These are phyloP conservation scores for Diaporthe helianthi DNA, from an alignment of 2,329 filamentous ascomycete species.

Conservation along the genomic window DNA sequence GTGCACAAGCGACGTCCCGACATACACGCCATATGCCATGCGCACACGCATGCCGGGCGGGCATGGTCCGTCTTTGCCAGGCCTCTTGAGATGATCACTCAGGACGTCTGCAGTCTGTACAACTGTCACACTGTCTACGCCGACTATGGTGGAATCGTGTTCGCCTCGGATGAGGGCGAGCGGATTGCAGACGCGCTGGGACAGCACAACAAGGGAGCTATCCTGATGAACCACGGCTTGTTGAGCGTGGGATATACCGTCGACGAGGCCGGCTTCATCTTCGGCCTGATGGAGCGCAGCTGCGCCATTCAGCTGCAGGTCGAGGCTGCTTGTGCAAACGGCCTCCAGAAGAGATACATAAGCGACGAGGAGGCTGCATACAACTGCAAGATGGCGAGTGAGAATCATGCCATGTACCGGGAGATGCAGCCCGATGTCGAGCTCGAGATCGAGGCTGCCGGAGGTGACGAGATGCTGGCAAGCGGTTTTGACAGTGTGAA, in stretches of 20 bases:
- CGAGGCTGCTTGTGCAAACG: slow-evolving; percentile 65
- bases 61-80: slow-evolving; percentile 72
- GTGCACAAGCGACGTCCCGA: slow-evolving; percentile 71
- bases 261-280: slow-evolving; percentile 76
- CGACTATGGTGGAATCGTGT: slow-evolving; percentile 61
- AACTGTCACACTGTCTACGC: slow-evolving; percentile 66
- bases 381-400: slow-evolving; percentile 53
- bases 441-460: slow-evolving; percentile 52
- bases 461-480: slow-evolving; percentile 41
- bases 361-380: slow-evolving; percentile 49
- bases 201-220: slow-evolving; percentile 61
- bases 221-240: slow-evolving; percentile 76
- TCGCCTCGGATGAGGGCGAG: slow-evolving; percentile 69
- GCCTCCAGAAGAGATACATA: slow-evolving; percentile 50
- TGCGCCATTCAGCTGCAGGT: slow-evolving; percentile 73
- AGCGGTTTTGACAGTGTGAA: slow-evolving; percentile 39
- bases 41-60: slow-evolving; percentile 70
- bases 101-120: slow-evolving; percentile 71
- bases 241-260: slow-evolving; percentile 75
- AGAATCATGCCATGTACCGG: slow-evolving; percentile 53
- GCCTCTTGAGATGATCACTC: slow-evolving; percentile 74
- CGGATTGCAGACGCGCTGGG: slow-evolving; percentile 70
- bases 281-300: slow-evolving; percentile 71
- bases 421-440: slow-evolving; percentile 57
- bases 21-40: slow-evolving; percentile 72